Conservation (phyloP, 169 alveolate species). For the Cryptosporidium bovis region DNA sequence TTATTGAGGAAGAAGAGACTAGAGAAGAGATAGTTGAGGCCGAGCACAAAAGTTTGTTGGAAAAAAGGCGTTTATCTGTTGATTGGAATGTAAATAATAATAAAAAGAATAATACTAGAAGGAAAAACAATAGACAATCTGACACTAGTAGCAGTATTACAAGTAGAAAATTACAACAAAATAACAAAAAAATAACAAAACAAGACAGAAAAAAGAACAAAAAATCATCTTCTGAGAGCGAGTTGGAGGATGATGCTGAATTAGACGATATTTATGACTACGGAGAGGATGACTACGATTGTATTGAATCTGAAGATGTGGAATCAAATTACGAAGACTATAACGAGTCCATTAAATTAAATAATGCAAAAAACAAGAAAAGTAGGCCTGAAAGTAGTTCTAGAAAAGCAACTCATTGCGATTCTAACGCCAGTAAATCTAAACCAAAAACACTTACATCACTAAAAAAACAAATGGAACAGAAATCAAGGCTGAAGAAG, state of each 20-base stretch:
- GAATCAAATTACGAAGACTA: not conserved
- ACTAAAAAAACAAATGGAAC: not conserved
- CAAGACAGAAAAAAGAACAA: not conserved
- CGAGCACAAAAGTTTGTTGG: conserved; percentile 52
- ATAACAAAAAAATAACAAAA: not conserved
- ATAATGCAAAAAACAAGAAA: no score
- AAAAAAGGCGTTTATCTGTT: conserved; percentile 57
- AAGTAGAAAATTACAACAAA: not conserved
- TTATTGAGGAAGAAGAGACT: conserved; percentile 80
- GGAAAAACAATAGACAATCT: conserved; percentile 33
- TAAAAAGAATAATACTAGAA: conserved; percentile 1
- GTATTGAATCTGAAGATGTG: no score
- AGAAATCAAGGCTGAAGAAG: not conserved
- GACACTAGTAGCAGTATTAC: not conserved
- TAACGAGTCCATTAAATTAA: not conserved
- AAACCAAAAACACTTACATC: not conserved
- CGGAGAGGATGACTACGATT: not conserved
- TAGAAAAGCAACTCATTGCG: no score
- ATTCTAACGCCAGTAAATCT: not conserved
- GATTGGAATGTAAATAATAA: conserved; percentile 39
- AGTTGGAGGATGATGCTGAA: not conserved
- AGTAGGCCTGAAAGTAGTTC: no score
- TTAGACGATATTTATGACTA: not conserved
- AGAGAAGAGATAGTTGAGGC: conserved; percentile 67
- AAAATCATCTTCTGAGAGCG: not conserved